Evolutionary conservation across 2,329 filamentous ascomycete species (phyloP), one percentile per base, ranked within the genome.

Genomic region (Thelonectria blattea): DNA sequence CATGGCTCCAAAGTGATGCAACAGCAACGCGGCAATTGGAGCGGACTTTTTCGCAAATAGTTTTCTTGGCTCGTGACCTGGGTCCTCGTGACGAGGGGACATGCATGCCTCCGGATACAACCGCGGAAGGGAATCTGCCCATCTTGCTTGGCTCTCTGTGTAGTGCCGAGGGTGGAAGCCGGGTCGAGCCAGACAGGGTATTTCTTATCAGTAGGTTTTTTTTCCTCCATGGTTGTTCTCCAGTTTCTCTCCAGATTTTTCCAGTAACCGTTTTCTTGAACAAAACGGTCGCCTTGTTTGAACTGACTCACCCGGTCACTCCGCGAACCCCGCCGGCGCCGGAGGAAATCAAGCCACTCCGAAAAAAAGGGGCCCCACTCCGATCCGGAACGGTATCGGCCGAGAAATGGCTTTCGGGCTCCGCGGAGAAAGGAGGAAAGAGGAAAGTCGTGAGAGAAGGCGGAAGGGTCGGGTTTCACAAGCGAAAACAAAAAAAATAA

Each of bases 291-390:
- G 27, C 27, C 27, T 24, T 24, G 22, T 24, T 30, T 12, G 14
- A 37, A 5, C 12, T 14, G 34, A 5, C 34, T 11, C 14, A 34
- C 34, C 34, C 34, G 7, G 34, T 12, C 11, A 11, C 34, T 15
- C 34, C 34, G 12, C 27, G 24, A 30, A 27, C 7, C 14, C n/a
- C 18, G 27, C 34, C 57, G 43, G 57, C 52, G 49, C 42, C 57
- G 57, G 57, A 55, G 51, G 39, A n/a, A n/a, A 20, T 5, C 11
- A n/a, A 56, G 41, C 58, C 58, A 60, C 58, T 52, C 27, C 52
- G 52, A 48, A 30, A 37, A 30, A 37, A 41, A 14, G 32, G 52
- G 53, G 42, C 6, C 22, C 58, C 58, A 60, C 58, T 10, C 47
- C 52, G 47, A 52, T 51, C 42, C 58, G 52, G 58, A 43, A 12